Percentiles rank a stretch among this genome's conserved stretches.
Conservation (phyloP, 495 filamentous ascomycete genomes). For the Penicillium odoratum region DNA sequence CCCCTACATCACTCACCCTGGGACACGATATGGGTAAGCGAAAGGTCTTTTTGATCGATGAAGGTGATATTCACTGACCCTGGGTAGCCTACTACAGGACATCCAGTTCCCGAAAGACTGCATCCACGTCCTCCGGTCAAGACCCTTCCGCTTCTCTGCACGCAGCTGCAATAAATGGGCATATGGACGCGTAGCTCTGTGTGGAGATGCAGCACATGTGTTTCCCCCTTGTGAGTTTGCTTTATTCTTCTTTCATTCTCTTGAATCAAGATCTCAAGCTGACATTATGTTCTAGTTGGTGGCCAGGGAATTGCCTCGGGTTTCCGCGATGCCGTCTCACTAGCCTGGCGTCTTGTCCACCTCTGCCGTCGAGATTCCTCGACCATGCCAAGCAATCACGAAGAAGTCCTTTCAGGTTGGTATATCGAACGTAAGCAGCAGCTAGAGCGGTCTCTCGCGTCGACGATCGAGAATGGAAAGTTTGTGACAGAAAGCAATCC, state of each 20-base stretch:
- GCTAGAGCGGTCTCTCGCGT: conserved; percentile 31
- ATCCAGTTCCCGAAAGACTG: conserved; percentile 49
- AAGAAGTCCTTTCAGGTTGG: conserved; percentile 30
- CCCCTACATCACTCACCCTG: conserved; percentile 37
- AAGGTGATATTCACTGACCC: not conserved
- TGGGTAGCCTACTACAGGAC: conserved; percentile 24
- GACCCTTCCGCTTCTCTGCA: conserved; percentile 48
- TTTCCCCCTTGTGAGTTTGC: conserved; percentile 49
- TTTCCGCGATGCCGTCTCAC: conserved; percentile 29
- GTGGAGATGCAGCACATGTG: conserved; percentile 55
- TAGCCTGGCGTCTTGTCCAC: conserved; percentile 50
- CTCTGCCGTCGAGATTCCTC: conserved; percentile 23
- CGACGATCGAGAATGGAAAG: conserved; percentile 34
- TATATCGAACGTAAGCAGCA: conserved; percentile 43
- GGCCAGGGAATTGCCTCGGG: conserved; percentile 55
- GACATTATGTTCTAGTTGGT: conserved; percentile 28
- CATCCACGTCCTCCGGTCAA: conserved; percentile 46
- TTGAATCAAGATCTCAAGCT: not conserved
- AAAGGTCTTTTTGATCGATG: too few species aligned
- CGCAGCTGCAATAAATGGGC: conserved; percentile 53
- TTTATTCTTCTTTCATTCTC: not conserved
- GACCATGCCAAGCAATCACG: conserved; percentile 1
- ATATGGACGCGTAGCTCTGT: conserved; percentile 42
- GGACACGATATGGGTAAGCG: conserved; percentile 31
- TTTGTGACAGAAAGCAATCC: conserved; percentile 29